Base-by-base conservation (phyloP, 2,329 filamentous ascomycete genomes). In the Fusarium caatingaense region DNA sequence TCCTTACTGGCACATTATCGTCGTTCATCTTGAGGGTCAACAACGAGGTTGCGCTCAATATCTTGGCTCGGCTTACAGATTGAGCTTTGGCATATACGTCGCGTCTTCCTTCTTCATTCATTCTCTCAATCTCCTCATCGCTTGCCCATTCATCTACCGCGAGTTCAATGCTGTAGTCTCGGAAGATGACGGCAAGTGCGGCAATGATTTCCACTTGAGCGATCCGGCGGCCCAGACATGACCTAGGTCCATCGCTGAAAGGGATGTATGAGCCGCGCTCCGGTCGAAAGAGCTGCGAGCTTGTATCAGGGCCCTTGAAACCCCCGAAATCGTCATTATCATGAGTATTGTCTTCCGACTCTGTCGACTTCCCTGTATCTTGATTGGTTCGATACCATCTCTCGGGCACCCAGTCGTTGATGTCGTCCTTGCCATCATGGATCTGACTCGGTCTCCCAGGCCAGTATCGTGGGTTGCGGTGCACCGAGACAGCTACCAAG, bases 381-480 rank as follows among this genome's bases (percentile, higher is more conserved):
- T 28, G 6, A 15, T 28, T 28, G 32, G 34, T 75, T 23, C 82
- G 79, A 67, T 93, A 87, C 92, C 93, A 94, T 45, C 92, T 86
- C 78, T 93, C 90, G 0, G 92, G 92, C 49, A 88, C 82, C 78
- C 90, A 95, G 61, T 91, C 87, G 56, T 90, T 83, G 2, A 92
- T 79, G 72, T 94, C 91, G 51, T 87, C 80, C 20, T 78, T 66
- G 25, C 77, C 79, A 0, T 76, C 79, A 1, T 80, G 80, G 21
- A 84, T 74, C 65, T 80, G 81, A 71, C 84, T 86, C 20, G 81
- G 82, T 64, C 79, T 77, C 59, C 84, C 76, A 15, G 91, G 91
- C 92, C 93, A 95, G 78, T 91, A 90, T 50, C 86, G 88, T 13
- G 92, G 91, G 77, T 93, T 92, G 40, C 88, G 86, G 55, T 93